Evolutionary conservation across 371 early-diverging fungal genomes (phyloP).

Genomic region (Coemansia sp.): DNA sequence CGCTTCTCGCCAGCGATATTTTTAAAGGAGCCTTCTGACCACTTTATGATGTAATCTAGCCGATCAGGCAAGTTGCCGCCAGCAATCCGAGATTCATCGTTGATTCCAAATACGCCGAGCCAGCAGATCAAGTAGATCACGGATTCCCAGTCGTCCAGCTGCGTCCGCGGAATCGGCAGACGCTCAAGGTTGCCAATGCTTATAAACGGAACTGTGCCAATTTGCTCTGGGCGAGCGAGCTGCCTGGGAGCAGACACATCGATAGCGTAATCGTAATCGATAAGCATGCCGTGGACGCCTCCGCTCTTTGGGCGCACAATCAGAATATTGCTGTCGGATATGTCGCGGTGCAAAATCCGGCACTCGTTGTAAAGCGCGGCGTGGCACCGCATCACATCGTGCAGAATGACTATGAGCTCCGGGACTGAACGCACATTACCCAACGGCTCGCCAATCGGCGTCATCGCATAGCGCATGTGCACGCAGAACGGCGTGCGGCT

Average conservation of each 20-base stretch:
- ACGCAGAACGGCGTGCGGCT: background rate
- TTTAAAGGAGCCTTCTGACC: too few species aligned
- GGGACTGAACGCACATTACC: background rate
- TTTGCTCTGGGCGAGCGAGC: background rate
- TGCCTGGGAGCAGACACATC: background rate
- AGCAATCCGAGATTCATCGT: too few species aligned
- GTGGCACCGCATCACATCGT: conserved; percentile 22
- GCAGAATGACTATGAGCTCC: conserved; percentile 17
- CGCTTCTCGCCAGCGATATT: too few species aligned
- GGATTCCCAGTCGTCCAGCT: conserved; percentile 27
- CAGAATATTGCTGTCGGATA: conserved; percentile 29
- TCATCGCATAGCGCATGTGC: conserved; percentile 8
- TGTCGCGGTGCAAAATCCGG: conserved; percentile 25
- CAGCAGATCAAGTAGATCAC: conserved; percentile 18
- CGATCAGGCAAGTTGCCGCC: too few species aligned
- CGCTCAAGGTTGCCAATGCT: conserved; percentile 16
- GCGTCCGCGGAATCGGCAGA: conserved; percentile 2
- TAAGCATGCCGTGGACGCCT: conserved; percentile 12
- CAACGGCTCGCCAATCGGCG: conserved; percentile 14
- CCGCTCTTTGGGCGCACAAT: conserved; percentile 4
- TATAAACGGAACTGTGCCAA: conserved; percentile 22
- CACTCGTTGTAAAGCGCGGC: conserved; percentile 3
- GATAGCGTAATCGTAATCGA: conserved; percentile 26
- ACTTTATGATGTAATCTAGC: too few species aligned
- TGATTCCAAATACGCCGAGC: background rate